A percentile compares a stretch with the other conserved stretches of the same genome.
Evolutionary conservation across 345 rosid species (phyloP).

Genomic region (Microcos paniculata): DNA sequence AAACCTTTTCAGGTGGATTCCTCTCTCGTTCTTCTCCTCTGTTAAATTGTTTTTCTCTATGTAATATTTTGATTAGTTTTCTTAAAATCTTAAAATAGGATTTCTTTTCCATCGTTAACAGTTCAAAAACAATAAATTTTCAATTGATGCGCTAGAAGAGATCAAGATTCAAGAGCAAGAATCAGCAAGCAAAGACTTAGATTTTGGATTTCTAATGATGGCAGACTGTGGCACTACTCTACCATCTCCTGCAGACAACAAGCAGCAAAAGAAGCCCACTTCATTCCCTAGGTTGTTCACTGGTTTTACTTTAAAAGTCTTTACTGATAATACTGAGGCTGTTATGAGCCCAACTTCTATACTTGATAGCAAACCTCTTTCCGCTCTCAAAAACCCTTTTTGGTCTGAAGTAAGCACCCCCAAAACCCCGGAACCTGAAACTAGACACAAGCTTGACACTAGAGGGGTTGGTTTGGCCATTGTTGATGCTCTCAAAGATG

Average conservation of each 20-base stretch:
- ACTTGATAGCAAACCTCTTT: slow-evolving; percentile 76
- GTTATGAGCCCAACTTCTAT: slow-evolving; percentile 84
- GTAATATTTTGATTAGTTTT: background rate
- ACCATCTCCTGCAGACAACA: slow-evolving; percentile 34
- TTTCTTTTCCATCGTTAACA: slow-evolving; percentile 19
- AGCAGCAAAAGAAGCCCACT: slow-evolving; percentile 36
- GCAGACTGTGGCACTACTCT: slow-evolving; percentile 41
- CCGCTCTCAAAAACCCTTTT: slow-evolving; percentile 62
- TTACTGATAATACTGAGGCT: slow-evolving; percentile 50
- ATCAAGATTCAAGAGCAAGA: slow-evolving; percentile 34
- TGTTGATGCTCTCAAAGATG: slow-evolving; percentile 56
- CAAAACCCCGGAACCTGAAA: slow-evolving; percentile 40
- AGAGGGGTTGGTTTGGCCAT: slow-evolving; percentile 69
- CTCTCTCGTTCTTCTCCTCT: background rate
- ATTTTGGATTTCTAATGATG: slow-evolving; percentile 28
- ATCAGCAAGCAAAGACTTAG: slow-evolving; percentile 26
- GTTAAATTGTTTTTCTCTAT: background rate
- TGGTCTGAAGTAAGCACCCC: slow-evolving; percentile 42
- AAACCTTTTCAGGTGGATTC: slow-evolving; percentile 21
- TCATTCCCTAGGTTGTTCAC: slow-evolving; percentile 69
- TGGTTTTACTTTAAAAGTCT: slow-evolving; percentile 50
- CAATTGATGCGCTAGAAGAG: slow-evolving; percentile 39
- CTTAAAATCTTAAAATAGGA: too few species aligned
- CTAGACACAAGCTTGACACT: slow-evolving; percentile 52
- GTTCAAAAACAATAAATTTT: background rate